Base-by-base conservation (phyloP, 2,329 filamentous ascomycete species). In the Claviceps monticola region DNA sequence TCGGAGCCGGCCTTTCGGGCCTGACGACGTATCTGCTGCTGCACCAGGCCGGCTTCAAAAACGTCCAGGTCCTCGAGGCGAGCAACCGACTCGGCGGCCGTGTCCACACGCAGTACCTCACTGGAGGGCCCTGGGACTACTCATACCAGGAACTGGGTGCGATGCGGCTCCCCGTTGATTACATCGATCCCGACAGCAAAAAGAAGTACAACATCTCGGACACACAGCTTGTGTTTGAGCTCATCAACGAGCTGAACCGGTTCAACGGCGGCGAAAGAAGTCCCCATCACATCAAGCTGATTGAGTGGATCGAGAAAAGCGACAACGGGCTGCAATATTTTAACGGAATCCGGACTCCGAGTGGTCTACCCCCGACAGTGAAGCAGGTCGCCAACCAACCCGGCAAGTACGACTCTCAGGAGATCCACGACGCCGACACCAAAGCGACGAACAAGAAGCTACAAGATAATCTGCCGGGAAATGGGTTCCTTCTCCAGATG, bases 111-210 rank as follows among this genome's bases (percentile, higher is more conserved):
- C 73, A 73, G 51, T 84, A 84, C 51, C 71, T 85, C 2, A 73
- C 74, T 2, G 76, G 74, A 4, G 76, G 71, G 0, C 77, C 79
- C 0, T 74, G 75, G 19, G 72, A 83, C 54, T 84, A 84, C 59
- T 79, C 80, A 19, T 84, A 85, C 61, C 80, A 84, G 58, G 82
- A 84, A 60, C 74, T 74, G 77, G 82, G 82, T 0, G 78, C 80
- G 0, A 84, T 84, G 80, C 69, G 80, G 2, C 79, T 84, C 56
- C 81, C 82, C 0, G 69, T 76, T 16, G 72, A 70, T 2, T 72
- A 77, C 55, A 61, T 71, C 2, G 71, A 72, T 29, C 71, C 72
- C 3, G 68, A 69, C 19, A 72, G 70, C n/a, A 47, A 47, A 4
- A 79, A 80, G 58, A 82, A 75, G 0, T 67, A 69, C 55, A 73